A percentile compares a stretch with the other conserved stretches of the same genome.
Evolutionary conservation across 805 yeast species (phyloP).

Genomic region (Pichia nanzhaoensis): DNA sequence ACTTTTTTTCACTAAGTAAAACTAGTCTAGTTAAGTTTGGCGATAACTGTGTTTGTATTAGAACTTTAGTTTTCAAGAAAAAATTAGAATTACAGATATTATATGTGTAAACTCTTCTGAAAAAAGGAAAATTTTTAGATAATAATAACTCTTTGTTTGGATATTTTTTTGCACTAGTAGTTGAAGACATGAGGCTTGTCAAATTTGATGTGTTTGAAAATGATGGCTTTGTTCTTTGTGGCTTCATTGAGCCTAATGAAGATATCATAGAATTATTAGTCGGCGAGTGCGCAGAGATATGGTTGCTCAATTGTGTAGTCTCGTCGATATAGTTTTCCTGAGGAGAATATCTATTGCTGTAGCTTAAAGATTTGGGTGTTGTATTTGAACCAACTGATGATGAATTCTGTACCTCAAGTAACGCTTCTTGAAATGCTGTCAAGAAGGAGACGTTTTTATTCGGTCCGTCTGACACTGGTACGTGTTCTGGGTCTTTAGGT

Average conservation of each 20-base stretch:
- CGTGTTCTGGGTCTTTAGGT: background rate
- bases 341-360: conserved; percentile 1
- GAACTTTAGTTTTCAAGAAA: conserved; percentile 40
- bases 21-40: conserved; percentile 61
- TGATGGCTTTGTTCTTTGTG: conserved; percentile 16
- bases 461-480: background rate
- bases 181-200: conserved; percentile 18
- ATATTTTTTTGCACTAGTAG: background rate
- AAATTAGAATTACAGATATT: conserved; percentile 44
- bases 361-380: background rate
- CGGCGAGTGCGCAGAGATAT: conserved; percentile 8
- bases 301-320: conserved; percentile 1
- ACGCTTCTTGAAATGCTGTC: conserved; percentile 32
- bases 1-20: conserved; percentile 56
- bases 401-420: conserved; percentile 23
- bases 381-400: conserved; percentile 8
- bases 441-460: conserved; percentile 23
- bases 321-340: conserved; percentile 14
- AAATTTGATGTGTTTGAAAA: conserved; percentile 18
- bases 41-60: conserved; percentile 54
- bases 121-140: conserved; percentile 77
- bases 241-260: conserved; percentile 16
- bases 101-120: conserved; percentile 53
- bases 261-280: conserved; percentile 18
- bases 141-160: conserved; percentile 53